phyloP scores from a whole-genome alignment of 2,329 filamentous ascomycete species.

The Exophiala phaeomuriformis region DNA sequence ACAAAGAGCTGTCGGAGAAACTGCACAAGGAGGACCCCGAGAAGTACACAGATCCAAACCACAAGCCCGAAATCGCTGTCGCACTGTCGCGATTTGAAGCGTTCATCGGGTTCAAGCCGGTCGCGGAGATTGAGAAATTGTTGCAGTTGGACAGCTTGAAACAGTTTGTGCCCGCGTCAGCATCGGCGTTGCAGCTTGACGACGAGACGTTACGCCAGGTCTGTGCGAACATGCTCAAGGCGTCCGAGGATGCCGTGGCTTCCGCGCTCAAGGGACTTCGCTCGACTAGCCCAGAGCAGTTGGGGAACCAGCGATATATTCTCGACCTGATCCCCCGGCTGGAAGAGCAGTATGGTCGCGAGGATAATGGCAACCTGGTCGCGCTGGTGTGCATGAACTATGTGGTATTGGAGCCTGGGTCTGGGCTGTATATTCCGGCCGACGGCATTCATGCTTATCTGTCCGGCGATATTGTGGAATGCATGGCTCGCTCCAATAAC shows the following conservation, averaged over 20 bases:
- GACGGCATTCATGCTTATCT: constrained; percentile 70
- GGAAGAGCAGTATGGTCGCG: constrained; percentile 54
- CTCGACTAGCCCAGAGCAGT: constrained; percentile 41
- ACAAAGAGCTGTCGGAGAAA: constrained; percentile 58
- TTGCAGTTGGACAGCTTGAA: constrained; percentile 50
- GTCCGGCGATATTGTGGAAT: constrained; percentile 67
- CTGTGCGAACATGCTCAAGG: constrained; percentile 49
- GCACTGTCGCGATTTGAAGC: constrained; percentile 65
- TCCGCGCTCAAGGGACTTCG: constrained; percentile 48
- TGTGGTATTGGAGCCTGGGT: constrained; percentile 56
- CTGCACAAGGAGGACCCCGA: constrained; percentile 58
- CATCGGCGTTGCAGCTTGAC: constrained; percentile 34
- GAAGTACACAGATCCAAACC: constrained; percentile 64
- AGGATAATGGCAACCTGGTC: constrained; percentile 61
- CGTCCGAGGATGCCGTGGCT: constrained; percentile 47
- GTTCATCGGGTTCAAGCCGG: constrained; percentile 67
- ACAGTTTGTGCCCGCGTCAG: constrained; percentile 43
- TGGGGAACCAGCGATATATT: constrained; percentile 52
- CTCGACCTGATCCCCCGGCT: constrained; percentile 58
- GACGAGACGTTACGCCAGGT: constrained; percentile 53
- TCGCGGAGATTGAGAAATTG: constrained; percentile 52
- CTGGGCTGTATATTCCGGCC: constrained; percentile 63
- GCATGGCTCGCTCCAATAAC: constrained; percentile 69
- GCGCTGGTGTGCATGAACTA: constrained; percentile 70
- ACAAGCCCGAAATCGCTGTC: constrained; percentile 74